These are phyloP conservation scores for Heracleum sosnowskyi DNA, from an alignment of 129 eudicot genomes.

Conservation along the genomic window DNA sequence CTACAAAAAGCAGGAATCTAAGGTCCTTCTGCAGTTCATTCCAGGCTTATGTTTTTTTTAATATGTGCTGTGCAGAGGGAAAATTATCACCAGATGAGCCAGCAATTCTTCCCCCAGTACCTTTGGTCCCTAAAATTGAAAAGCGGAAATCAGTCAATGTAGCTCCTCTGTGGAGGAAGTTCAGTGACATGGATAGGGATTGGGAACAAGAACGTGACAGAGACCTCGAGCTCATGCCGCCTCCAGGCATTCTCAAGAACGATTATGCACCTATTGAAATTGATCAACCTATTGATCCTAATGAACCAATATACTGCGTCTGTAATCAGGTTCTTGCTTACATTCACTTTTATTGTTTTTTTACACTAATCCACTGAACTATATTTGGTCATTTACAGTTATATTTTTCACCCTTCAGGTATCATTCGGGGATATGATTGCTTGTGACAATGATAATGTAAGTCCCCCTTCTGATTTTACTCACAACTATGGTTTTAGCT, in stretches of 20 bases:
- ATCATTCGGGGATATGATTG: constrained; percentile 97
- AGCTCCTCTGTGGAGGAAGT: constrained; percentile 62
- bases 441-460: constrained; percentile 94
- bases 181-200: constrained; percentile 68
- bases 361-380: background rate
- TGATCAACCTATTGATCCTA: constrained; percentile 96
- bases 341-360: constrained; percentile 9
- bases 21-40: background rate
- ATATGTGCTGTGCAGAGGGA: constrained; percentile 59
- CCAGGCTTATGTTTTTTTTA: constrained; percentile 6
- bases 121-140: constrained; percentile 74
- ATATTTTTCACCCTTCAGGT: constrained; percentile 39
- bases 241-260: constrained; percentile 82
- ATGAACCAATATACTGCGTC: constrained; percentile 90
- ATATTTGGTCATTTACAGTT: background rate
- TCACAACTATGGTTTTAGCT: background rate
- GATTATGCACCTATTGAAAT: constrained; percentile 74
- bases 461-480: constrained; percentile 17
- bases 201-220: constrained; percentile 85
- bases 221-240: constrained; percentile 96
- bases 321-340: constrained; percentile 78
- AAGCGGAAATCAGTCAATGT: constrained; percentile 48
- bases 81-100: constrained; percentile 91
- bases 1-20: background rate
- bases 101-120: constrained; percentile 81